These are phyloP conservation scores for Pseudogymnoascus sp. DNA, from an alignment of 2,329 filamentous ascomycete genomes.

Conservation along the genomic window DNA sequence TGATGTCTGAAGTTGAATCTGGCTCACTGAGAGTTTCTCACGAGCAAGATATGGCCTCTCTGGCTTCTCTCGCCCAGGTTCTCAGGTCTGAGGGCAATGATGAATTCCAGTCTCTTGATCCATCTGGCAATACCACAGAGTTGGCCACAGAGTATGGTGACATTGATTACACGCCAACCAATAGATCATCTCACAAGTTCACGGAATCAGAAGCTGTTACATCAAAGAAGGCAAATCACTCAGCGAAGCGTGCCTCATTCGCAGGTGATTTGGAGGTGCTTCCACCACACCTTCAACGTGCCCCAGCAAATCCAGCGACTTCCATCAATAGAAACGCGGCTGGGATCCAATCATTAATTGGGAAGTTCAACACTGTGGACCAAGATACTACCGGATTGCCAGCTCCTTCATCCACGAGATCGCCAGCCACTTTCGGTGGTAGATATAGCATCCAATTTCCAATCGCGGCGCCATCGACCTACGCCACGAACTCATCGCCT, in stretches of 20 bases:
- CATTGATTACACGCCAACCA: neutral
- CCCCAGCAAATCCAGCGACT: neutral
- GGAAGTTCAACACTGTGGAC: neutral
- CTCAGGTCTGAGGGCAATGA: conserved; percentile 10
- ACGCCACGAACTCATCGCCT: neutral
- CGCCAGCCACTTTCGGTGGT: neutral
- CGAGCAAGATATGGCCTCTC: conserved; percentile 22
- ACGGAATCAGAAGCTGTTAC: neutral
- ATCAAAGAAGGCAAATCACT: neutral
- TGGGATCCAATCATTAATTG: neutral
- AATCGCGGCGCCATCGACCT: neutral
- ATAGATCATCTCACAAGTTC: neutral
- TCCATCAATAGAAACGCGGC: neutral
- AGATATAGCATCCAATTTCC: neutral
- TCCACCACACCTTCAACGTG: neutral
- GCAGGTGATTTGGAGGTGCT: neutral
- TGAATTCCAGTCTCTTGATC: neutral
- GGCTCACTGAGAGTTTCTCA: conserved; percentile 15
- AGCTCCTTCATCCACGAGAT: conserved; percentile 12
- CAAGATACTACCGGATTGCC: neutral
- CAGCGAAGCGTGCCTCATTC: neutral
- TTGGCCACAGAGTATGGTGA: neutral
- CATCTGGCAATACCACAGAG: neutral
- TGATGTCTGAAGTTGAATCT: neutral
- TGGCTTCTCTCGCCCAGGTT: conserved; percentile 18